A percentile compares a stretch with the other conserved stretches of the same genome.
Evolutionary conservation across 2,329 filamentous ascomycete genomes (phyloP).

Genomic region (Hansfordia pulvinata): DNA sequence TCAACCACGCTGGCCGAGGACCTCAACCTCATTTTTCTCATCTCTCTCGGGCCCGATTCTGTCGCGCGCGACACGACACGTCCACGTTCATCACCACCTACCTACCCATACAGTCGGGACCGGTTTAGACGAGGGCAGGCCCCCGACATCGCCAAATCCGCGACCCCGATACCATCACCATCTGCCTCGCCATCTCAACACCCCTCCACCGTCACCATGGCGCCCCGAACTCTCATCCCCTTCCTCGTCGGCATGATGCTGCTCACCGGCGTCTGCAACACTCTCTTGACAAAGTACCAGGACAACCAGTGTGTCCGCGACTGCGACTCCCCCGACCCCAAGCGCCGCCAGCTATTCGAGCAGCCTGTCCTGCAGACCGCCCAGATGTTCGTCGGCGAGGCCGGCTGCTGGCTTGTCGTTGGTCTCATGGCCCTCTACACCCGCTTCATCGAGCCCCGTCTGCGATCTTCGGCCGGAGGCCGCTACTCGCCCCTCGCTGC

Average conservation of each 20-base stretch:
- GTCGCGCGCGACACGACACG: too few species aligned
- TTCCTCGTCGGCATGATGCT: slow-evolving; percentile 94
- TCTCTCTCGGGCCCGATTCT: too few species aligned
- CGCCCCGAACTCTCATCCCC: slow-evolving; percentile 58
- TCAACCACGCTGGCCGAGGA: too few species aligned
- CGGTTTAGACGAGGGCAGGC: too few species aligned
- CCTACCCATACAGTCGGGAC: too few species aligned
- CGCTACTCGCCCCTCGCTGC: slow-evolving; percentile 31
- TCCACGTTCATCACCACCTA: too few species aligned
- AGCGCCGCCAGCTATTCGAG: slow-evolving; percentile 63
- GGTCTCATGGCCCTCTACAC: slow-evolving; percentile 54
- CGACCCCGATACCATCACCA: too few species aligned
- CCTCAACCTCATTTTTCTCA: too few species aligned
- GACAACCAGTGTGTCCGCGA: slow-evolving; percentile 95
- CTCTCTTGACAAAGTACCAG: slow-evolving; percentile 94
- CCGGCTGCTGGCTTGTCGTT: slow-evolving; percentile 90
- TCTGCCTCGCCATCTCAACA: not conserved
- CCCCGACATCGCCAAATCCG: too few species aligned
- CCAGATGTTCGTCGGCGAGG: slow-evolving; percentile 96
- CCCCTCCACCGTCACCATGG: slow-evolving; percentile 38
- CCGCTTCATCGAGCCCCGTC: too few species aligned
- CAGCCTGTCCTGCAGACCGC: slow-evolving; percentile 93
- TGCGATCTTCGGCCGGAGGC: too few species aligned
- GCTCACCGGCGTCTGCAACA: slow-evolving; percentile 91
- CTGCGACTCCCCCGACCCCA: slow-evolving; percentile 59